phyloP scores from a whole-genome alignment of 495 filamentous ascomycete species.

The Cercophora scortea region DNA sequence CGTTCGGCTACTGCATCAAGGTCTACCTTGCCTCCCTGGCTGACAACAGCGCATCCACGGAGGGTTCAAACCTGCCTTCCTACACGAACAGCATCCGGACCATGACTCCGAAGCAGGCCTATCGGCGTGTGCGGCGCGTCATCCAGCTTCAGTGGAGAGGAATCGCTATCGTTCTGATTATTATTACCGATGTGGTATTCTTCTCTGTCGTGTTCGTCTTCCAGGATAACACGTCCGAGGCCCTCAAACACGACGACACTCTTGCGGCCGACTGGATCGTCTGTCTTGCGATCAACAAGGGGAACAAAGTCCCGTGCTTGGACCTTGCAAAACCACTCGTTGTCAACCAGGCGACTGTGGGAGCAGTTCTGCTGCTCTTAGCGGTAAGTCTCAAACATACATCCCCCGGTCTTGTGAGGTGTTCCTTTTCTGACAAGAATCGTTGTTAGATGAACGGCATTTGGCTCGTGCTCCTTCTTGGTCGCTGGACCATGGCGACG shows the following conservation, averaged over 20 bases:
- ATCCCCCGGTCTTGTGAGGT: not conserved
- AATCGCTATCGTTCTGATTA: conserved; percentile 76
- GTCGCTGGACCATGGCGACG: conserved; percentile 69
- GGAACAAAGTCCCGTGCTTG: conserved; percentile 60
- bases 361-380: conserved; percentile 74
- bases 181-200: conserved; percentile 83
- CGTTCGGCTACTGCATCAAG: conserved; percentile 89
- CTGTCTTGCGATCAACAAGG: conserved; percentile 55
- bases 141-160: conserved; percentile 93
- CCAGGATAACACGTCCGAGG: conserved; percentile 60
- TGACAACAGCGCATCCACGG: conserved; percentile 59
- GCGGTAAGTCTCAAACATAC: conserved; percentile 45
- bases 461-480: conserved; percentile 75
- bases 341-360: conserved; percentile 66
- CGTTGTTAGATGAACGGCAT: conserved; percentile 62
- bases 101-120: conserved; percentile 79
- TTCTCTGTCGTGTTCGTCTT: conserved; percentile 86
- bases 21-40: conserved; percentile 84
- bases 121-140: conserved; percentile 74
- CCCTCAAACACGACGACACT: conserved; percentile 42
- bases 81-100: conserved; percentile 75
- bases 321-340: conserved; percentile 46
- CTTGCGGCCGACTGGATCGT: conserved; percentile 56
- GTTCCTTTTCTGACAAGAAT: conserved; percentile 5
- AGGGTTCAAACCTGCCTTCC: conserved; percentile 66